These are phyloP conservation scores for Penstemon davidsonii DNA, from an alignment of 257 asterid species.

Conservation along the genomic window DNA sequence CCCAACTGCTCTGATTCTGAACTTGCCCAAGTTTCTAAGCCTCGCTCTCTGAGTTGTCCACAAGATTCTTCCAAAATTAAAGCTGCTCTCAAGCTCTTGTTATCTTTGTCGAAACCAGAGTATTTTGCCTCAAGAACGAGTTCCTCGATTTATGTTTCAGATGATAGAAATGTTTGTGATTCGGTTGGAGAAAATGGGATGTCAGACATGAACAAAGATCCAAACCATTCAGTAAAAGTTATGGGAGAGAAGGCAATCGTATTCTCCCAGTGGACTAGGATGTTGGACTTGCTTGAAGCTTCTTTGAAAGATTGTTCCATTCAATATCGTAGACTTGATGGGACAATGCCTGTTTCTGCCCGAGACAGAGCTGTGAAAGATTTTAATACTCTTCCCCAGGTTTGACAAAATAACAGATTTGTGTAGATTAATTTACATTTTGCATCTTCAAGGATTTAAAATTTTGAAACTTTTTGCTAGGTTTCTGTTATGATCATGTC, in stretches of 20 bases:
- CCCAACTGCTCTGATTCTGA: conserved; percentile 37
- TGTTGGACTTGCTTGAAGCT: conserved; percentile 92
- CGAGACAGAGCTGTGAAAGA: conserved; percentile 96
- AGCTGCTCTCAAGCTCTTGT: conserved; percentile 77
- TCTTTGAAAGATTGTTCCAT: conserved; percentile 61
- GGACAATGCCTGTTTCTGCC: conserved; percentile 87
- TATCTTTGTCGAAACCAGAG: conserved; percentile 50
- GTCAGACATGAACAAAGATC: conserved; percentile 26
- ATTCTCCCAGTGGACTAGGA: conserved; percentile 99
- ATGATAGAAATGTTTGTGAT: conserved; percentile 30
- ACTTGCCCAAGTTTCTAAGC: conserved; percentile 42
- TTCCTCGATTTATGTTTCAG: conserved; percentile 34
- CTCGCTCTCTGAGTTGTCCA: conserved; percentile 38
- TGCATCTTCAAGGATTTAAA: conserved; percentile 11
- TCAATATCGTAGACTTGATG: conserved; percentile 92
- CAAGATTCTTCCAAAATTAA: conserved; percentile 82
- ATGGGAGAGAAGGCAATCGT: conserved; percentile 89
- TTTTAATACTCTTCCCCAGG: conserved; percentile 88
- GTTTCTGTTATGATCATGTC: conserved; percentile 96
- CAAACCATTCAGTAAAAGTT: conserved; percentile 30
- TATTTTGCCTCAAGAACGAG: conserved; percentile 26
- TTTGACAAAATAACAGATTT: conserved; percentile 34
- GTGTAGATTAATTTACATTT: conserved; percentile 2
- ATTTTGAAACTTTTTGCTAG: conserved; percentile 37
- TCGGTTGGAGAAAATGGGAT: conserved; percentile 27